These are phyloP conservation scores for Serendipita sp. DNA, from an alignment of 1,284 basidiomycete species.

Conservation along the genomic window DNA sequence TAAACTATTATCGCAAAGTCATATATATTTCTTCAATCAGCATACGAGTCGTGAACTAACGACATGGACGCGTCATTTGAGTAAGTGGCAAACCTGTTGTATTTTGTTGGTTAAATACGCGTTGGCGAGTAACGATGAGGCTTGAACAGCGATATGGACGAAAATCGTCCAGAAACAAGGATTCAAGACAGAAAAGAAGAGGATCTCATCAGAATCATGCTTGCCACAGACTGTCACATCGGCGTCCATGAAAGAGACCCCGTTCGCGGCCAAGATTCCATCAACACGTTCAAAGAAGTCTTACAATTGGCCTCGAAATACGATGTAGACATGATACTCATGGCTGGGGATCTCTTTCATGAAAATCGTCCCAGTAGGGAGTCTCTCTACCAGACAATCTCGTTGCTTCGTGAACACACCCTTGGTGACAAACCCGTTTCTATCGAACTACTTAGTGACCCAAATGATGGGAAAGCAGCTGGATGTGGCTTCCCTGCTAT, in stretches of 20 bases:
- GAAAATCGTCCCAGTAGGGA: constrained; percentile 92
- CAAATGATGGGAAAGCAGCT: constrained; percentile 72
- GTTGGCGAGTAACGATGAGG: neutral
- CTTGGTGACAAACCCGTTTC: constrained; percentile 77
- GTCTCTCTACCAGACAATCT: constrained; percentile 78
- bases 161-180: neutral
- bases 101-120: neutral
- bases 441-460: constrained; percentile 84
- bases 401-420: constrained; percentile 81
- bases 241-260: constrained; percentile 94
- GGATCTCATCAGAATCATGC: constrained; percentile 67
- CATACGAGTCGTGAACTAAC: neutral
- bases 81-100: neutral
- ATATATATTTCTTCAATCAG: neutral
- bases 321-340: constrained; percentile 85
- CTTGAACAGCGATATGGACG: neutral
- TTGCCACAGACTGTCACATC: constrained; percentile 92
- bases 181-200: constrained; percentile 21
- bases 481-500: constrained; percentile 90
- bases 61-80: neutral
- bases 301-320: constrained; percentile 79
- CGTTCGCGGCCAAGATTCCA: constrained; percentile 84
- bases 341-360: constrained; percentile 94
- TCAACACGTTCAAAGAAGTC: constrained; percentile 91
- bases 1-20: neutral